phyloP scores from a whole-genome alignment of 2,329 filamentous ascomycete species.

The Rutstroemia sydowiana region DNA sequence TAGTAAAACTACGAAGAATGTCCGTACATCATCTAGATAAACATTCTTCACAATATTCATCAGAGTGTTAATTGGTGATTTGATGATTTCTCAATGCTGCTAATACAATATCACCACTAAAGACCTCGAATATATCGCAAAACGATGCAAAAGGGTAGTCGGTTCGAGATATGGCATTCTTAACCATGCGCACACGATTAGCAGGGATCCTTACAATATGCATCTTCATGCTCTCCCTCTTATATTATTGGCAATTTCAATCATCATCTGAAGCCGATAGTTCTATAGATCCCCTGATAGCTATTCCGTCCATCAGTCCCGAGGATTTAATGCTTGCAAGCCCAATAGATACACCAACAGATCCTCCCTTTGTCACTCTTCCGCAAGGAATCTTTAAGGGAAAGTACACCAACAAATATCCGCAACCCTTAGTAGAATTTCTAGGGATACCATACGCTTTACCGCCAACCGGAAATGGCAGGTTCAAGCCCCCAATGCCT shows the following conservation, averaged over 20 bases:
- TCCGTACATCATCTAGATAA: too few relatives aligned
- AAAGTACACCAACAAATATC: constrained; percentile 13
- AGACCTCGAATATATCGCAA: too few relatives aligned
- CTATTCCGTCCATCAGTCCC: neutral
- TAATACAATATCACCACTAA: too few relatives aligned
- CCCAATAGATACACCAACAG: neutral
- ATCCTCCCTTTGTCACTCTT: constrained; percentile 11
- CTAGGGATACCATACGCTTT: constrained; percentile 43
- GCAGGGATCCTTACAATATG: neutral
- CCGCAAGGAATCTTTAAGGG: constrained; percentile 26
- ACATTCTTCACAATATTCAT: too few relatives aligned
- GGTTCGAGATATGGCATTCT: neutral
- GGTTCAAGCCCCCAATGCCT: constrained; percentile 34
- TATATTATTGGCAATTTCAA: constrained; percentile 4
- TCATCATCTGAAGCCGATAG: neutral
- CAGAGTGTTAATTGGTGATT: too few relatives aligned
- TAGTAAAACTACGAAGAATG: too few relatives aligned
- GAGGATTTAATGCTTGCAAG: neutral
- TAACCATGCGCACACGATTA: neutral
- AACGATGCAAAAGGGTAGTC: too few relatives aligned
- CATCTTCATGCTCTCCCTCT: neutral
- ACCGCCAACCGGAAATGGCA: constrained; percentile 38
- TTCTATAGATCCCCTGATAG: neutral
- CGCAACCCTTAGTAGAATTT: constrained; percentile 34
- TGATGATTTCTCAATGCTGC: too few relatives aligned